Evolutionary conservation across 768 basidiomycete species (phyloP), one percentile per base, ranked within the genome.

Genomic region (Stropharia rugosoannulata): DNA sequence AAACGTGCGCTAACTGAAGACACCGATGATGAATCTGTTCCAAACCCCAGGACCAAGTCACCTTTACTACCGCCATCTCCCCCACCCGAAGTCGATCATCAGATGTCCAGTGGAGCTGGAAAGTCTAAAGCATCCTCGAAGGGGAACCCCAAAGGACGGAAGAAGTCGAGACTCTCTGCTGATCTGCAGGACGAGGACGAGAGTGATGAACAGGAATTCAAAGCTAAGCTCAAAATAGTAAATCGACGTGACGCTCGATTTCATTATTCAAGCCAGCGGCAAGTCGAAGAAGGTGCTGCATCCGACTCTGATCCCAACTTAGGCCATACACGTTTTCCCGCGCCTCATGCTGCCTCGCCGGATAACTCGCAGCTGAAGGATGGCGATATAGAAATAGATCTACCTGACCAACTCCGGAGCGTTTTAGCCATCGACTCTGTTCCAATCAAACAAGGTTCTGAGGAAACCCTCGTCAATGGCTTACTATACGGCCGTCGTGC

Each of bases 31-130:
- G 57, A 56, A 41, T 66, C 65, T 54, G 45, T 59, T 59, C 47
- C 37, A 40, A 53, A 61, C 45, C 67, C 51, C 6, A 58, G 58
- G 22, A 32, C 48, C 46, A 65, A 64, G 47, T 69, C 72, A 6
- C 62, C 67, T 25, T 77, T 89, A 46, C 66, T 89, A 50, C 86
- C 87, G 6, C 87, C 88, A 15, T 88, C 89, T 15, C 89, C 89
- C n/a, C 84, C 86, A 15, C 78, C 79, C 3, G 70, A 70, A 19
- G 65, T 70, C 37, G 58, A 66, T 29, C 65, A 62, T 16, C 53
- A 62, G 5, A 56, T 64, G 19, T 60, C 59, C 19, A 58, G 59
- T 45, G 62, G 58, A 49, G 59, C 66, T 49, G 54, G 49, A 38
- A 68, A 59, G 32, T 37, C 49, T 50, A 72, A 65, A 62, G 65